Base-by-base conservation (phyloP, 148 eudicot genomes). In the Cornus kousa region DNA sequence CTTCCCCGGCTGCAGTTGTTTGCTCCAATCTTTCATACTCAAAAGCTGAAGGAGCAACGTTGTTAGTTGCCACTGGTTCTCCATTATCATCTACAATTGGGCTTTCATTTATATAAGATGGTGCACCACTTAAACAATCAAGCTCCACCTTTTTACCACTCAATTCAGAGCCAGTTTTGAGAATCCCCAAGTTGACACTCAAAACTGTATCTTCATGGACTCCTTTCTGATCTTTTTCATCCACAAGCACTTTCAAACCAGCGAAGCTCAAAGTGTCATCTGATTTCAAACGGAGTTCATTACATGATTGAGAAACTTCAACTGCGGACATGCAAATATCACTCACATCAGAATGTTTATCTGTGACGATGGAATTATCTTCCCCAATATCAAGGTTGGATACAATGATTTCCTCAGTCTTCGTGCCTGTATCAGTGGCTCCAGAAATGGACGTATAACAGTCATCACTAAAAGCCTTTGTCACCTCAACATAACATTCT, bases 401-500 rank as follows among this genome's bases (percentile, higher is more conserved):
- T 43, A 40, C 10, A 40, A 22, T 10, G 57, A 16, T 4, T 31
- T 46, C 23, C 67, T 68, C 28, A 9, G 20, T 12, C 33, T 79
- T 2, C 1, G 37, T 4, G 37, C 37, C 37, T 35, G 37, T 22
- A 37, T 75, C 73, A 9, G 2, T 67, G 13, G 46, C 17, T 48
- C 70, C 62, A 64, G 82, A 70, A 46, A 12, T 67, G 35, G 68
- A 75, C 24, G 17, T 50, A 48, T 71, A 35, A 35, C 37, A 35
- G 3, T 35, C 37, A 35, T 35, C 3, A 35, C 37, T 35, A 35
- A 35, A 0, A 43, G 48, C 48, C 48, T 43, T 43, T 9, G 46
- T 70, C 69, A 67, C 67, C 33, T 83, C 84, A 67, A 62, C 77
- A 65, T 72, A 73, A 50, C 78, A 60, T 39, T 83, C 89, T 79